Percentiles rank a stretch among this genome's conserved stretches.
Conservation (phyloP, 179 eudicot species). For the Beta macrorhiza region DNA sequence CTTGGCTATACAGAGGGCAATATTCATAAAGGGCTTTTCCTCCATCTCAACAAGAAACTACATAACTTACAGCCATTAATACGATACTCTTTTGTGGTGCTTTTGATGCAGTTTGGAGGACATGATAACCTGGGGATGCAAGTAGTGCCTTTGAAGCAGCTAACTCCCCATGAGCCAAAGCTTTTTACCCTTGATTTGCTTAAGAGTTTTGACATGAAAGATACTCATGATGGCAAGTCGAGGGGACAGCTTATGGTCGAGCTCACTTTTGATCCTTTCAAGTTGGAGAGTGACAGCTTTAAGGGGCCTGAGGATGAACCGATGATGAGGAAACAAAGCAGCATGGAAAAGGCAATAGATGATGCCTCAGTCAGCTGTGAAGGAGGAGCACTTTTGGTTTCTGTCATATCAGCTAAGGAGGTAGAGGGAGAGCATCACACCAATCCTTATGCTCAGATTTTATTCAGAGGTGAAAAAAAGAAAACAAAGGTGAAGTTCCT, state of each 20-base stretch:
- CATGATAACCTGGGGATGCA: slow-evolving; percentile 83
- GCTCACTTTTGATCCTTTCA: slow-evolving; percentile 71
- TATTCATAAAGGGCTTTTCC: neutral
- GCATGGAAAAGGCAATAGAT: slow-evolving; percentile 20
- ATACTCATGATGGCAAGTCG: slow-evolving; percentile 51
- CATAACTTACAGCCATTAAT: neutral
- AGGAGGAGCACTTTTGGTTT: slow-evolving; percentile 71
- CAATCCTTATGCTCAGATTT: slow-evolving; percentile 63
- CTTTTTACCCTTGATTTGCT: slow-evolving; percentile 67
- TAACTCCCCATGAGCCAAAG: slow-evolving; percentile 58
- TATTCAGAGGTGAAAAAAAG: slow-evolving; percentile 71
- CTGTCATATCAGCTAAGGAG: slow-evolving; percentile 65
- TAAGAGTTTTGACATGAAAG: slow-evolving; percentile 45
- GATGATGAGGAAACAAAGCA: slow-evolving; percentile 34
- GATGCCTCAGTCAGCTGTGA: slow-evolving; percentile 36
- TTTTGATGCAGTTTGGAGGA: slow-evolving; percentile 58
- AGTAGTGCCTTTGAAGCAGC: slow-evolving; percentile 54
- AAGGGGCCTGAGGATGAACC: slow-evolving; percentile 32
- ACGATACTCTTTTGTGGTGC: neutral
- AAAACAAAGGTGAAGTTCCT: slow-evolving; percentile 60
- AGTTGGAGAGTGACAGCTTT: slow-evolving; percentile 44
- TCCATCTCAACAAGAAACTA: neutral
- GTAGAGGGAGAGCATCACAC: slow-evolving; percentile 69
- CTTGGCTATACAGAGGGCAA: neutral
- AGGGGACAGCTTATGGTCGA: slow-evolving; percentile 72